These are phyloP conservation scores for Alternaria angustiovoidea DNA, from an alignment of 2,329 filamentous ascomycete species.

Conservation along the genomic window DNA sequence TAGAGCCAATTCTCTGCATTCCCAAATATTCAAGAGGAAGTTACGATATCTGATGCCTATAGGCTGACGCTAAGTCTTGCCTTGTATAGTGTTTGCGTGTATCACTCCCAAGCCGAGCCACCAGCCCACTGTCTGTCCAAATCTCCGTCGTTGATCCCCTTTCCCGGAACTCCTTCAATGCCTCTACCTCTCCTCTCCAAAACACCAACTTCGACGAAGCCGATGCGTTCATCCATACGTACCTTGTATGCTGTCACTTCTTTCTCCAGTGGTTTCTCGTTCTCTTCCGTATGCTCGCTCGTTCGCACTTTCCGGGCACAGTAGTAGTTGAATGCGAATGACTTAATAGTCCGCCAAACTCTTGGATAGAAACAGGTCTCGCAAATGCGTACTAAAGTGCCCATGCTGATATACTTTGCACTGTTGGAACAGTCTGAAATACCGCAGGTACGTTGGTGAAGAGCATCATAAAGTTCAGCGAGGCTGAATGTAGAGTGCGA, in stretches of 20 bases:
- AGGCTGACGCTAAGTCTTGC: neutral
- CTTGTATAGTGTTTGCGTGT: neutral
- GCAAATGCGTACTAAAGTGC: neutral
- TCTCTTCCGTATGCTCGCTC: neutral
- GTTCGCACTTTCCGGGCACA: neutral
- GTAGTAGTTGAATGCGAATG: neutral
- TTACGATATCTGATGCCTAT: neutral
- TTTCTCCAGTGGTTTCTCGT: neutral
- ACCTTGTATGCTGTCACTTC: neutral
- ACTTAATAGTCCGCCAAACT: neutral
- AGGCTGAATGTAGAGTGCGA: neutral
- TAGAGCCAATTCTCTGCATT: neutral
- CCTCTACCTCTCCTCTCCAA: neutral
- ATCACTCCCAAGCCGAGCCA: neutral
- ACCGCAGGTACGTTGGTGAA: neutral
- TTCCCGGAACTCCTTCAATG: neutral
- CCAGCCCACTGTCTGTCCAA: neutral
- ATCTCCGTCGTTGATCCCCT: neutral
- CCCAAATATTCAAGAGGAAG: too few relatives aligned
- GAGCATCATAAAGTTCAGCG: neutral
- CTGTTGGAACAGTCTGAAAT: neutral
- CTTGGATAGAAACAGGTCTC: neutral
- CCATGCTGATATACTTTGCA: neutral
- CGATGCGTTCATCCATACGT: neutral
- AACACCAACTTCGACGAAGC: neutral